These are phyloP conservation scores for Fusarium penzigii DNA, from an alignment of 2,329 filamentous ascomycete genomes.

Conservation along the genomic window DNA sequence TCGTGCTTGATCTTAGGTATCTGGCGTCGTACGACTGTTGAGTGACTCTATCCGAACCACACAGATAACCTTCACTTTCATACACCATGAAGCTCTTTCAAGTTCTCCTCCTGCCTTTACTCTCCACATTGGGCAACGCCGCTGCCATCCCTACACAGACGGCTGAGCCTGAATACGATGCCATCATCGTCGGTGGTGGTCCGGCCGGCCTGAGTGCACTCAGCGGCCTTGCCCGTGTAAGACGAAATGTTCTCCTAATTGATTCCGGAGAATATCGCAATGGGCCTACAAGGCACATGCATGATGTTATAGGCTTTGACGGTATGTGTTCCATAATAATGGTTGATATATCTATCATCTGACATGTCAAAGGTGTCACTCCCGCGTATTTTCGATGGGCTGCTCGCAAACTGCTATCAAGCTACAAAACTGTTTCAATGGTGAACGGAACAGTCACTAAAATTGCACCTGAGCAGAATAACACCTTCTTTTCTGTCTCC, in stretches of 20 bases:
- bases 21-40: too few species aligned
- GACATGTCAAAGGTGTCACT: conserved; percentile 46
- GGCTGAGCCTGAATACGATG: conserved; percentile 46
- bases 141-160: conserved; percentile 11
- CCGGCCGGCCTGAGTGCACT: conserved; percentile 55
- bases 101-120: conserved; percentile 5
- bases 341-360: neutral
- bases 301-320: conserved; percentile 62
- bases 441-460: conserved; percentile 53
- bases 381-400: conserved; percentile 55
- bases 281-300: conserved; percentile 56
- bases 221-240: conserved; percentile 60
- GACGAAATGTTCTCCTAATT: conserved; percentile 54
- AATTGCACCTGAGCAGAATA: conserved; percentile 40
- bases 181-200: conserved; percentile 58
- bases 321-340: conserved; percentile 38
- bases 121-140: conserved; percentile 16
- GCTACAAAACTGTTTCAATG: conserved; percentile 52
- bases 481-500: conserved; percentile 48
- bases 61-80: neutral
- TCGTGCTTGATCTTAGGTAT: too few species aligned
- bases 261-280: conserved; percentile 63
- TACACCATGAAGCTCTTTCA: conserved; percentile 20
- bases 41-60: too few species aligned
- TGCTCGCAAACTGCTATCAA: conserved; percentile 52